A percentile compares a stretch with the other conserved stretches of the same genome.
Evolutionary conservation across 2,329 filamentous ascomycete genomes (phyloP).

Genomic region (Alternaria ethzedia): DNA sequence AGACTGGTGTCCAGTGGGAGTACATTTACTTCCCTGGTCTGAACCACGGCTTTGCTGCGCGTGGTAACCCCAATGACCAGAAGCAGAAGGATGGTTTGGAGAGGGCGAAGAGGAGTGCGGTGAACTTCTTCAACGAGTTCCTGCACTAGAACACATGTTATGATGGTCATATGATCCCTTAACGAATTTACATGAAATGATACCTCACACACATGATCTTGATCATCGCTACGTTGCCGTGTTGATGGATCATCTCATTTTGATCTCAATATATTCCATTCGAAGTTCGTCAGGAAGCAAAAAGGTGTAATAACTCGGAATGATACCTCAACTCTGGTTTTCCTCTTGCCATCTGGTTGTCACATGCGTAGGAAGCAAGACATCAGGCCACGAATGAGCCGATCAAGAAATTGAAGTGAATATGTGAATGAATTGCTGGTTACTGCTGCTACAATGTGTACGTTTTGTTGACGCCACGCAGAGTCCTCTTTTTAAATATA

Average conservation of each 20-base stretch:
- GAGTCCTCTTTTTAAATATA: background rate
- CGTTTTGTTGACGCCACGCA: background rate
- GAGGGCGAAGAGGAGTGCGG: slow-evolving; percentile 41
- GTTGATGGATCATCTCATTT: too few relatives aligned
- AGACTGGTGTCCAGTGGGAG: slow-evolving; percentile 39
- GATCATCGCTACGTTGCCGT: too few relatives aligned
- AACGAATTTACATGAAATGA: background rate
- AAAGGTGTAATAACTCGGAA: too few relatives aligned
- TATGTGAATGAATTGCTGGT: background rate
- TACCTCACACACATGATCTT: too few relatives aligned
- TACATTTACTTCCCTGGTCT: slow-evolving; percentile 44
- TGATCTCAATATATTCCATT: too few relatives aligned
- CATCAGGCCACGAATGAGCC: background rate
- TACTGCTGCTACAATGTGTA: background rate
- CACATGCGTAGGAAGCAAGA: background rate
- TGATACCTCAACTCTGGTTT: background rate
- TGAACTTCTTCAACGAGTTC: slow-evolving; percentile 42
- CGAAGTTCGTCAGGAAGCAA: too few relatives aligned
- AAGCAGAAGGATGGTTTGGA: slow-evolving; percentile 42
- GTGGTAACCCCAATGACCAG: slow-evolving; percentile 33
- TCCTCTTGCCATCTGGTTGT: fast-evolving
- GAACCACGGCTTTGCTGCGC: slow-evolving; percentile 40
- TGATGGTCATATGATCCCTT: background rate
- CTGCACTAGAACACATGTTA: slow-evolving; percentile 28
- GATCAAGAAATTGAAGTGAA: background rate